Base-by-base conservation (phyloP, 2,329 filamentous ascomycete genomes). In the Calycina herbarum region DNA sequence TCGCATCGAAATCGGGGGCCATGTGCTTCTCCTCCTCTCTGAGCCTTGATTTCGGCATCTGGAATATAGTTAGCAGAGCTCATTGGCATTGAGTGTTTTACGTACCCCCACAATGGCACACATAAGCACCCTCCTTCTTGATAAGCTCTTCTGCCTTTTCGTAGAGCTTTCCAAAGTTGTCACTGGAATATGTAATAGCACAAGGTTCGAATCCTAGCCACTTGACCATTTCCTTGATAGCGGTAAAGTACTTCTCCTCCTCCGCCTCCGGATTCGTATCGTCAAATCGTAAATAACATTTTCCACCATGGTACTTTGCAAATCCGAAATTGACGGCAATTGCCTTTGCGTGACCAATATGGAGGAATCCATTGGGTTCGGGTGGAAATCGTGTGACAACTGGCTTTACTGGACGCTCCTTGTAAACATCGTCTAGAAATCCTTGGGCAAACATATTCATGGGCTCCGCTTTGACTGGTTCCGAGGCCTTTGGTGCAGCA, bases 321-420 rank as follows among this genome's bases (percentile, higher is more conserved):
- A 97, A 98, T 6, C 94, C 94, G 79, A 98, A 98, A 79, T 98
- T 97, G 78, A 98, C 88, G 0, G 93, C 90, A 77, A 98, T 97
- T 27, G 95, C 94, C 81, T 98, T 98, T 70, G 91, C 91, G 76
- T 98, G 95, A 24, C 94, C 94, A 72, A 98, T 91, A 76, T 97
- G 94, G 10, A 97, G 85, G 77, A 90, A 97, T 63, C 94, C 95
- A 77, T 98, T 98, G 59, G 95, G 95, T 79, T 94, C 91, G 24
- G 91, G 91, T 1, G 91, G 91, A 75, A 94, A 94, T 71, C 91
- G 87, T 3, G 90, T 93, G 59, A 89, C 78, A 24, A 89, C 87
- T 15, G 81, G 79, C 70, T 84, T 85, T 57, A 82, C 80, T 1
- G 88, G 88, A 59, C 87, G 83, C 77, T 90, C 85, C 67, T 88